These are phyloP conservation scores for Lepidium aucheri DNA, from an alignment of 345 rosid genomes.

Conservation along the genomic window DNA sequence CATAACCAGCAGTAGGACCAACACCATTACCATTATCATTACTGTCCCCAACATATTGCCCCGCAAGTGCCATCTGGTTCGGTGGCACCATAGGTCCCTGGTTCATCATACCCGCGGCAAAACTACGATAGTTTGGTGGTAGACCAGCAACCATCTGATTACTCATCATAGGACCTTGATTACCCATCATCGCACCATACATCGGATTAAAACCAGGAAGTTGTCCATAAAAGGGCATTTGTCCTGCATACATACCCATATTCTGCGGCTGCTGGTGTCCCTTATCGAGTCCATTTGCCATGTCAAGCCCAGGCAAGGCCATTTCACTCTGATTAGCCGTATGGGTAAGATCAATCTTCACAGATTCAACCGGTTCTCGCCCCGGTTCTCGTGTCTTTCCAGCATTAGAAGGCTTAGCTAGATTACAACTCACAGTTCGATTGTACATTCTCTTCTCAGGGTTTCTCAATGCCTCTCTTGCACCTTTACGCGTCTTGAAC, in stretches of 20 bases:
- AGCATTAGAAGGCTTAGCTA: conserved; percentile 21
- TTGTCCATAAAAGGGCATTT: conserved; percentile 26
- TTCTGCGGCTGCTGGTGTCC: conserved; percentile 16
- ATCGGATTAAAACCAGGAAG: conserved; percentile 22
- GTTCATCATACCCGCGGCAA: conserved; percentile 27
- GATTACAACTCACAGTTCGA: conserved; percentile 23
- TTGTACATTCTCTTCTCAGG: conserved; percentile 35
- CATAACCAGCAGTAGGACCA: conserved; percentile 19
- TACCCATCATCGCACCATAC: conserved; percentile 23
- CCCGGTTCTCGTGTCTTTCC: conserved; percentile 10
- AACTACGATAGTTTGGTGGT: conserved; percentile 17
- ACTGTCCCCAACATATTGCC: conserved; percentile 19
- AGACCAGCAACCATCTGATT: conserved; percentile 23
- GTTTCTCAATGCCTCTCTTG: conserved; percentile 26
- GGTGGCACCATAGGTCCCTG: conserved; percentile 4
- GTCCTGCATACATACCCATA: conserved; percentile 14
- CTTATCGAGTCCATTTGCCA: conserved; percentile 4
- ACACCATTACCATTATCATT: conserved; percentile 4
- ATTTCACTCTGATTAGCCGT: conserved; percentile 21
- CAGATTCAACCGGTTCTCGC: conserved; percentile 20
- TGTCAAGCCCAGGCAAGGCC: background rate
- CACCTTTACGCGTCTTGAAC: conserved; percentile 29
- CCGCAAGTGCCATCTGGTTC: conserved; percentile 20
- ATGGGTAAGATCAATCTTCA: conserved; percentile 22
- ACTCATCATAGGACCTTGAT: conserved; percentile 8